Evolutionary conservation across 2,329 filamentous ascomycete genomes (phyloP), one percentile per base, ranked within the genome.

Genomic region (Pseudopithomyces maydicus): DNA sequence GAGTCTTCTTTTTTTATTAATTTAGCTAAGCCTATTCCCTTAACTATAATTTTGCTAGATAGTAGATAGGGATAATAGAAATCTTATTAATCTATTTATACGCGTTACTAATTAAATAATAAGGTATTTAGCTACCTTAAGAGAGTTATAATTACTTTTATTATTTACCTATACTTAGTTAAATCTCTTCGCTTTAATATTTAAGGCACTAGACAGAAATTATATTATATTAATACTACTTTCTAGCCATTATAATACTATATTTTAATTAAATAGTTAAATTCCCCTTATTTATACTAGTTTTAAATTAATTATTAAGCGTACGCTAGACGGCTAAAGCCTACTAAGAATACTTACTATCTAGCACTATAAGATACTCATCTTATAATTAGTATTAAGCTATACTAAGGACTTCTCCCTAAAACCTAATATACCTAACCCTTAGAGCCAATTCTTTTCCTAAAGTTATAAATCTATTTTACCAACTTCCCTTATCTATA

Each of bases 401-500:
- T 56, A 35, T 26, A 38, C 51, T 55, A 48, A 26, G 53, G 62
- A 63, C 66, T 64, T 78, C 66, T 67, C 65, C 67, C 68, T 68
- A 78, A 78, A 68, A 74, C 75, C 73, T 70, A 77, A 77, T 70
- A 69, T 65, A 70, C 70, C 71, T 70, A 74, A 75, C 71, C 68
- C 73, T 77, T 77, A 76, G 32, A 58, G 56, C 56, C 46, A 59
- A 61, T 61, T 20, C 43, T 59, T 61, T 61, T 61, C 7, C 38
- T 46, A 72, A 77, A 63, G 57, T 53, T 61, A 63, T 49, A 63
- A 38, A 39, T 63, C 57, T 76, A 79, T 71, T 68, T 79, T 79
- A 72, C 69, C 78, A 72, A 79, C 72, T 68, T 78, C 67, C 71
- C 78, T 65, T 66, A 71, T 69, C 78, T 78, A 78, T 78, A 77